Conservation (phyloP, 306 rosid species). For the Medicago ruthenica region DNA sequence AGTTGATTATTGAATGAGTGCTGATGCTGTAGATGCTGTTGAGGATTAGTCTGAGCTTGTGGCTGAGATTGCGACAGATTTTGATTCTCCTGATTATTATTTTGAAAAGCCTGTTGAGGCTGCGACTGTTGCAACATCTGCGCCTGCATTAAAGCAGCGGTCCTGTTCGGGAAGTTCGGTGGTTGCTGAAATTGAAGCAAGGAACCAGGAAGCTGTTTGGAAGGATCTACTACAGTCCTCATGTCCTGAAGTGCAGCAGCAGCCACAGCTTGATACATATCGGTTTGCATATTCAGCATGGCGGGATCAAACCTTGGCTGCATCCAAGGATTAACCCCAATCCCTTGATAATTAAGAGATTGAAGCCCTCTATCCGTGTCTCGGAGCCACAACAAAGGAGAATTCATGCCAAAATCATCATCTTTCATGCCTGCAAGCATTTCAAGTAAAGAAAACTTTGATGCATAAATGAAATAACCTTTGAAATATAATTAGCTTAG, state of each 20-base stretch:
- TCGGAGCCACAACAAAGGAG: conserved; percentile 85
- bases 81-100: conserved; percentile 61
- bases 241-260: conserved; percentile 95
- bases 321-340: conserved; percentile 90
- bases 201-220: conserved; percentile 66
- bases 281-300: conserved; percentile 79
- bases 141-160: conserved; percentile 72
- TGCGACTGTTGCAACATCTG: conserved; percentile 85
- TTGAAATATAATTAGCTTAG: conserved; percentile 7
- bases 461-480: background rate
- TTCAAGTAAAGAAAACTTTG: conserved; percentile 18
- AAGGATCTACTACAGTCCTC: conserved; percentile 76
- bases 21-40: conserved; percentile 67
- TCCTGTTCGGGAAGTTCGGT: conserved; percentile 66
- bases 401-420: conserved; percentile 74
- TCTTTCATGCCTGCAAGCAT: conserved; percentile 79
- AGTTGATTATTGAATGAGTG: conserved; percentile 63
- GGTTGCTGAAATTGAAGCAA: conserved; percentile 84
- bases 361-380: conserved; percentile 82
- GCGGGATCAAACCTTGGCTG: conserved; percentile 86
- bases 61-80: conserved; percentile 59
- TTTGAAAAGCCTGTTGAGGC: conserved; percentile 71
- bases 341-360: conserved; percentile 77
- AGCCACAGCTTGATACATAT: conserved; percentile 89
- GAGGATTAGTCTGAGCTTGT: conserved; percentile 64